Evolutionary conservation across 163 green algal genomes (phyloP).

Genomic region (Dunaliella salina): DNA sequence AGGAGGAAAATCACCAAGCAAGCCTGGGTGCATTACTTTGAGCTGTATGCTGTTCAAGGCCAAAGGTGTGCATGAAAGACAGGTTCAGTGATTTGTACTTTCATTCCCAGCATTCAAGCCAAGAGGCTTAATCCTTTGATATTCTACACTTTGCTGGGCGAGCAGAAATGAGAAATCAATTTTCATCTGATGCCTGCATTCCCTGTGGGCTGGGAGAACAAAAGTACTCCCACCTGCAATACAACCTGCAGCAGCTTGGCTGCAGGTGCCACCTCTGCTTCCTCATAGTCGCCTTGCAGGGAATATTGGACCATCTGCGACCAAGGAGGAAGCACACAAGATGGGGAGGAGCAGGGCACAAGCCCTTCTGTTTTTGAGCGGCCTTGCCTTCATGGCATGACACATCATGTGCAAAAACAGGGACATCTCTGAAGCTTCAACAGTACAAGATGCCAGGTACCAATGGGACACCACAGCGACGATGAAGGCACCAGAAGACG

Average conservation of each 20-base stretch:
- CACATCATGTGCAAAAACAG: no score
- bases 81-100: neutral
- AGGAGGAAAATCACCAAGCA: no score
- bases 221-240: slow-evolving; percentile 47
- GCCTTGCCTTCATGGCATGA: no score
- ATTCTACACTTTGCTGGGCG: neutral
- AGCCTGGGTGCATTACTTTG: no score
- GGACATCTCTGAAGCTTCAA: no score
- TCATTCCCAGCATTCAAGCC: neutral
- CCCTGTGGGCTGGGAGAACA: neutral
- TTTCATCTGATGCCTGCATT: neutral
- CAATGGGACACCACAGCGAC: no score
- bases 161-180: neutral
- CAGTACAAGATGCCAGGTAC: no score
- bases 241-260: slow-evolving; percentile 80
- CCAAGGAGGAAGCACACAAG: no score
- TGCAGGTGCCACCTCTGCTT: slow-evolving; percentile 66
- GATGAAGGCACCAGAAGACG: no score
- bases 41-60: neutral
- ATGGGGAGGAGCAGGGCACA: no score
- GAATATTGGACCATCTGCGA: slow-evolving; percentile 40
- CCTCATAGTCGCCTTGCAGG: slow-evolving; percentile 44
- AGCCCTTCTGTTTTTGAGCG: no score
- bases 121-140: neutral
- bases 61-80: no score